Percentiles rank a stretch among this genome's conserved stretches.
Evolutionary conservation across 768 basidiomycete genomes (phyloP).

Genomic region (Boletellus ananiceps): DNA sequence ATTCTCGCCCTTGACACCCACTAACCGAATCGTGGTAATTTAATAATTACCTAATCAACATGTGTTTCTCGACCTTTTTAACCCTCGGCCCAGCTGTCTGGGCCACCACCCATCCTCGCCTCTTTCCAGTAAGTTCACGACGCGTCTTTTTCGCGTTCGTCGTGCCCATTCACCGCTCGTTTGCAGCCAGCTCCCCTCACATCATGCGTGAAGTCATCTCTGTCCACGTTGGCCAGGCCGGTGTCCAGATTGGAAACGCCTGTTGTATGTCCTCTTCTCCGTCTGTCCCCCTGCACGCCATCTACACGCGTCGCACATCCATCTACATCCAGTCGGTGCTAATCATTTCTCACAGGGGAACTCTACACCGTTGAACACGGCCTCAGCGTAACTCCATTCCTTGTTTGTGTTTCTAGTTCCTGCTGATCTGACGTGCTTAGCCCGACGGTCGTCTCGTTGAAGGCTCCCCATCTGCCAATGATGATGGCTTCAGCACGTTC

Average conservation of each 20-base stretch:
- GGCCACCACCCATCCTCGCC: slow-evolving; percentile 27
- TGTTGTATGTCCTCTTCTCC: slow-evolving; percentile 69
- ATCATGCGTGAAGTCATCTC: slow-evolving; percentile 96
- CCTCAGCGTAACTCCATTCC: slow-evolving; percentile 61
- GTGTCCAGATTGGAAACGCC: slow-evolving; percentile 96
- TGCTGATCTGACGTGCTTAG: slow-evolving; percentile 41
- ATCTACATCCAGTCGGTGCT: slow-evolving; percentile 9
- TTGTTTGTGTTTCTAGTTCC: slow-evolving; percentile 3
- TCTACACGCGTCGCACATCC: slow-evolving; percentile 12
- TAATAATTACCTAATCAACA: slow-evolving; percentile 29
- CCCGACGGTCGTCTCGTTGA: slow-evolving; percentile 91
- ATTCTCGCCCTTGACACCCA: slow-evolving; percentile 2
- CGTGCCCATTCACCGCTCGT: slow-evolving; percentile 1
- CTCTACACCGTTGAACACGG: slow-evolving; percentile 99
- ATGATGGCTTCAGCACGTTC: slow-evolving; percentile 97
- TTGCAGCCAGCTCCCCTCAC: slow-evolving; percentile 13
- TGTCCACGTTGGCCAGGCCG: slow-evolving; percentile 97
- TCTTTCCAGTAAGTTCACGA: slow-evolving; percentile 27
- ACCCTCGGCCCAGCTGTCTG: slow-evolving; percentile 35
- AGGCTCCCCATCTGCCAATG: slow-evolving; percentile 66
- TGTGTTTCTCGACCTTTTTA: slow-evolving; percentile 37
- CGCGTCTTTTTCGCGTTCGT: slow-evolving; percentile 28
- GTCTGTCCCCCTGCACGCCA: not conserved
- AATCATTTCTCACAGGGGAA: slow-evolving; percentile 64
- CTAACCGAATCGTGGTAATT: slow-evolving; percentile 24